Evolutionary conservation across 495 filamentous ascomycete species (phyloP).

Genomic region (Lichenothelia convexa): DNA sequence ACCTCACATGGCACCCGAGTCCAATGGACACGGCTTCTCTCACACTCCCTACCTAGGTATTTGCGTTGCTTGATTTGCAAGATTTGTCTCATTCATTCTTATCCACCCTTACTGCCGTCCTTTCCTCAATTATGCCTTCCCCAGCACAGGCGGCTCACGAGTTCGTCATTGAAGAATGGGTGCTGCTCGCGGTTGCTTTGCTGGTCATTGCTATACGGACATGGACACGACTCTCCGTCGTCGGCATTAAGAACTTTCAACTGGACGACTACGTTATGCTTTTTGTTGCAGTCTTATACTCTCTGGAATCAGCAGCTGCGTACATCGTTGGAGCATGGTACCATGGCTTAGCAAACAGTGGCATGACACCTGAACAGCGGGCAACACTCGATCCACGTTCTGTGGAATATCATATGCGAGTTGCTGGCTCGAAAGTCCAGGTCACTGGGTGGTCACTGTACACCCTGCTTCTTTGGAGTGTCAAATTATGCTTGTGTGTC

Average conservation of each 20-base stretch:
- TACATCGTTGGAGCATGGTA: slow-evolving; percentile 30
- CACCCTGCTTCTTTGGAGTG: slow-evolving; percentile 34
- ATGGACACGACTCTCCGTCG: slow-evolving; percentile 30
- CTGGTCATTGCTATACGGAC: slow-evolving; percentile 30
- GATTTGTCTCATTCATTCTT: too few relatives aligned
- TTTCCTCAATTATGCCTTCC: too few relatives aligned
- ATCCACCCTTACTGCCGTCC: too few relatives aligned
- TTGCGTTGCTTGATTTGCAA: too few relatives aligned
- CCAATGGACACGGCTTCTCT: too few relatives aligned
- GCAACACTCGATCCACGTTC: slow-evolving; percentile 24
- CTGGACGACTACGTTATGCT: slow-evolving; percentile 42
- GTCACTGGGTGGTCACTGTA: slow-evolving; percentile 41
- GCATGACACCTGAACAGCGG: slow-evolving; percentile 33
- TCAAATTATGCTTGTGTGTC: slow-evolving; percentile 40
- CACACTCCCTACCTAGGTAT: too few relatives aligned
- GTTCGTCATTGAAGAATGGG: slow-evolving; percentile 36
- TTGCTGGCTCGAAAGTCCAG: slow-evolving; percentile 39
- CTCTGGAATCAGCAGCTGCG: slow-evolving; percentile 27
- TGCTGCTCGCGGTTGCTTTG: slow-evolving; percentile 31
- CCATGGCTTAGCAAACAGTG: slow-evolving; percentile 34
- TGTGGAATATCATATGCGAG: slow-evolving; percentile 29
- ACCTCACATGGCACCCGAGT: too few relatives aligned
- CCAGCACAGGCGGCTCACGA: too few relatives aligned
- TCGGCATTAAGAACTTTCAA: slow-evolving; percentile 32
- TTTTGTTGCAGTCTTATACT: slow-evolving; percentile 12